A percentile compares a stretch with the other conserved stretches of the same genome.
Evolutionary conservation across 1,139 yeast genomes (phyloP).

Genomic region (Pichia sp.): DNA sequence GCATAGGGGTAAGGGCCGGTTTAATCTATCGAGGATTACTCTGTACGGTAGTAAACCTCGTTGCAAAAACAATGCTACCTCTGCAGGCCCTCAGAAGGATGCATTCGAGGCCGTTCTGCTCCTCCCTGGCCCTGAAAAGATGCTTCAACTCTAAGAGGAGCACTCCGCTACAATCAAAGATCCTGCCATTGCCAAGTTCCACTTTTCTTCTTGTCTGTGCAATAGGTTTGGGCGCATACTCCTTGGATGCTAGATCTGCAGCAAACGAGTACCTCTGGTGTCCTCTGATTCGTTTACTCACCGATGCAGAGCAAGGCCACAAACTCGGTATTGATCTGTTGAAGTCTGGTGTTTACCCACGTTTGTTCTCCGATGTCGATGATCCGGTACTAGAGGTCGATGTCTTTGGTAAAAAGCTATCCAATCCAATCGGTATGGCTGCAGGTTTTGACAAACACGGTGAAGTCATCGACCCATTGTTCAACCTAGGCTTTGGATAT

Average conservation of each 20-base stretch:
- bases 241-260: slow-evolving; percentile 73
- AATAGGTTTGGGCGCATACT: slow-evolving; percentile 29
- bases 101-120: neutral
- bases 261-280: slow-evolving; percentile 75
- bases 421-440: slow-evolving; percentile 85
- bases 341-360: slow-evolving; percentile 67
- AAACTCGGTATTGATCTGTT: slow-evolving; percentile 63
- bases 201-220: slow-evolving; percentile 24
- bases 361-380: slow-evolving; percentile 51
- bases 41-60: neutral
- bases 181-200: slow-evolving; percentile 21
- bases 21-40: too few species aligned
- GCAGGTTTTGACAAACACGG: slow-evolving; percentile 96
- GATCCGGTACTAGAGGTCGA: slow-evolving; percentile 52
- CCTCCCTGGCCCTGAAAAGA: neutral
- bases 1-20: neutral
- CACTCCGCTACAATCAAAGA: slow-evolving; percentile 13
- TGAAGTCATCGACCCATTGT: slow-evolving; percentile 82
- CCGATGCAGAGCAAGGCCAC: slow-evolving; percentile 86
- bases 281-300: slow-evolving; percentile 66
- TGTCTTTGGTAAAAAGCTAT: slow-evolving; percentile 59
- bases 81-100: neutral
- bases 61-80: neutral
- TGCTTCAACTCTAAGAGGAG: neutral
- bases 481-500: slow-evolving; percentile 76